Evolutionary conservation across 257 asterid species (phyloP), one percentile per base, ranked within the genome.

Genomic region (Gardenia jasminoides): DNA sequence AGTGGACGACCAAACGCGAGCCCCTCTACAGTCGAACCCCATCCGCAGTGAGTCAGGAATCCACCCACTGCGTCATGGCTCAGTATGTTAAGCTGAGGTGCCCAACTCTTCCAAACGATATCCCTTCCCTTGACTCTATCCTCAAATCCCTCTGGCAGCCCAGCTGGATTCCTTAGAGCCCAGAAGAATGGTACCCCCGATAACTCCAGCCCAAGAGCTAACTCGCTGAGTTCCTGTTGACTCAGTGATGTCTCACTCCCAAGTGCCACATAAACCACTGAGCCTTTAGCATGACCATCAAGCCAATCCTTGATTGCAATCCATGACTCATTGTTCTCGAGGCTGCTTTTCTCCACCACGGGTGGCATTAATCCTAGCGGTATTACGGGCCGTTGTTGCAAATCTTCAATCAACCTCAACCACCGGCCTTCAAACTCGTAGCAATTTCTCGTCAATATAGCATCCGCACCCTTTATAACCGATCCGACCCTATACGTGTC

Each of bases 291-390:
- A 30, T 78, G 77, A 0, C 4, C 20, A 10, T 74, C 83, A 0
- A 82, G 78, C 77, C 76, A 74, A 15, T 30, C 9, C 15, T 61
- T 75, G 3, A 78, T 78, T 3, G 69, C 4, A 8, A 8, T 13
- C 77, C 79, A 44, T 5, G 36, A 5, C 0, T 67, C 69, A 0
- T 26, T 26, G 3, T 1, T 10, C 5, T 39, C 67, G 44, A 67
- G 64, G 6, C 3, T 16, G 3, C 11, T 72, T 22, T 36, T 9
- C 0, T 8, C 72, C 4, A 19, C 43, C 39, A 0, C 48, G 20
- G 85, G 80, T 62, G 85, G 85, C 77, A 82, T 30, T 28, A 82
- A 58, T 16, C 80, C 82, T 10, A 78, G 8, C 4, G 85, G 80
- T 7, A 82, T 43, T 43, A 82, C 74, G 1, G 68, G 78, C 33